These are phyloP conservation scores for Fusarium sp. DNA, from an alignment of 2,329 filamentous ascomycete genomes.

Conservation along the genomic window DNA sequence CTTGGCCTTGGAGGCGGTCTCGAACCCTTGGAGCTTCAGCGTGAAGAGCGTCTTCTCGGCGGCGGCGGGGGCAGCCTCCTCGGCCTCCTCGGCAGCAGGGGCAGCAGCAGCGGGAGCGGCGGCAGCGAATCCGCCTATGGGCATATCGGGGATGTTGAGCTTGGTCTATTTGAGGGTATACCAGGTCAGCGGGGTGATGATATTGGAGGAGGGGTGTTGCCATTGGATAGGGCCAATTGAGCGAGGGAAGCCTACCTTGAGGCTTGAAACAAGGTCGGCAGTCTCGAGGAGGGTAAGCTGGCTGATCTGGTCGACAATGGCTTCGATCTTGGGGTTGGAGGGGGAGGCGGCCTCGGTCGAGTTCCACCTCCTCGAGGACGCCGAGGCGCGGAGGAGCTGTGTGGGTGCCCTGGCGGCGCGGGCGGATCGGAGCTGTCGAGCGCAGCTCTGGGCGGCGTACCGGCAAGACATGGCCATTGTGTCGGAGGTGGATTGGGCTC, in stretches of 20 bases:
- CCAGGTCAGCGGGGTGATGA: constrained; percentile 26
- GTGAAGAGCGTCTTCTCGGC: constrained; percentile 98
- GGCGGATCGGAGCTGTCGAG: constrained; percentile 65
- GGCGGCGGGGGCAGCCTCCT: constrained; percentile 85
- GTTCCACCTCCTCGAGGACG: constrained; percentile 78
- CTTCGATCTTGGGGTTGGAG: constrained; percentile 86
- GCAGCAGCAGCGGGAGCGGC: constrained; percentile 65
- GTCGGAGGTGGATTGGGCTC: constrained; percentile 43
- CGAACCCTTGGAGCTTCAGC: constrained; percentile 90
- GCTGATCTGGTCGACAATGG: constrained; percentile 98
- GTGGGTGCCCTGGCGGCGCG: constrained; percentile 57
- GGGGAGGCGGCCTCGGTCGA: constrained; percentile 74
- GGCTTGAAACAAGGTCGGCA: constrained; percentile 88
- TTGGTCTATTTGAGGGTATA: constrained; percentile 66
- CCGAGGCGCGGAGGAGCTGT: constrained; percentile 56
- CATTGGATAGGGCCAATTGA: constrained; percentile 21
- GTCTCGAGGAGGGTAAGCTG: constrained; percentile 98
- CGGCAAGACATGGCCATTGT: constrained; percentile 69
- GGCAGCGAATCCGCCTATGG: constrained; percentile 87
- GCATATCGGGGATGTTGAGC: constrained; percentile 97
- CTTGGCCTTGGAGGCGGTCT: constrained; percentile 91
- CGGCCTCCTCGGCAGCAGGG: constrained; percentile 77
- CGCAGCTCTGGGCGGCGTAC: constrained; percentile 70
- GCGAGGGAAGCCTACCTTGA: constrained; percentile 73
- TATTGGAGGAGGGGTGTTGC: background rate